phyloP scores from a whole-genome alignment of 106 monocot species.

The Amphibolis antarctica region DNA sequence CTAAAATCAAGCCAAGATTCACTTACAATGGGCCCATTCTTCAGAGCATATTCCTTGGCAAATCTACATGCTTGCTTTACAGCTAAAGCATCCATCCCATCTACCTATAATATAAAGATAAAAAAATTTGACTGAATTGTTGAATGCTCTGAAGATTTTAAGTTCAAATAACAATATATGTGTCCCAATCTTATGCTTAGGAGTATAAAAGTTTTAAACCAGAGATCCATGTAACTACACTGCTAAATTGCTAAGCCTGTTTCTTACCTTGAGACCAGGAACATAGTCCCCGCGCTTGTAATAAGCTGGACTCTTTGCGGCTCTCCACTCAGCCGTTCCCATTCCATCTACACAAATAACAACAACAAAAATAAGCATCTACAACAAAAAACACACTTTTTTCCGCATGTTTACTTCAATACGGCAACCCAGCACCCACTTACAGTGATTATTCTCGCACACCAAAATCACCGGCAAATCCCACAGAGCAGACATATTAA shows the following conservation, averaged over 20 bases:
- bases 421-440: constrained; percentile 1
- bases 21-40: constrained; percentile 87
- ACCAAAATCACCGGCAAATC: constrained; percentile 61
- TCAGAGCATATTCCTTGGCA: constrained; percentile 71
- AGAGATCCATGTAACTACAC: too few relatives aligned
- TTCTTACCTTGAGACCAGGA: constrained; percentile 73
- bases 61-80: constrained; percentile 87
- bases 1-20: background rate
- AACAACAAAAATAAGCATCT: background rate
- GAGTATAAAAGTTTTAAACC: too few relatives aligned
- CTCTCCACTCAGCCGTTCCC: constrained; percentile 92
- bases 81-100: constrained; percentile 88
- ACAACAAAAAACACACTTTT: too few relatives aligned
- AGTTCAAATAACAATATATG: too few relatives aligned
- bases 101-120: constrained; percentile 14
- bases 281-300: constrained; percentile 93
- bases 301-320: constrained; percentile 80
- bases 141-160: too few relatives aligned
- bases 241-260: background rate
- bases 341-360: constrained; percentile 48
- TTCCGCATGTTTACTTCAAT: too few relatives aligned
- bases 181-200: too few relatives aligned
- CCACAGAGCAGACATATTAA: constrained; percentile 72
- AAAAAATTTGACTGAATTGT: background rate
- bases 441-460: constrained; percentile 84